A percentile compares a stretch with the other conserved stretches of the same genome.
Evolutionary conservation across 495 filamentous ascomycete species (phyloP).

Genomic region (Arthonia radiata): DNA sequence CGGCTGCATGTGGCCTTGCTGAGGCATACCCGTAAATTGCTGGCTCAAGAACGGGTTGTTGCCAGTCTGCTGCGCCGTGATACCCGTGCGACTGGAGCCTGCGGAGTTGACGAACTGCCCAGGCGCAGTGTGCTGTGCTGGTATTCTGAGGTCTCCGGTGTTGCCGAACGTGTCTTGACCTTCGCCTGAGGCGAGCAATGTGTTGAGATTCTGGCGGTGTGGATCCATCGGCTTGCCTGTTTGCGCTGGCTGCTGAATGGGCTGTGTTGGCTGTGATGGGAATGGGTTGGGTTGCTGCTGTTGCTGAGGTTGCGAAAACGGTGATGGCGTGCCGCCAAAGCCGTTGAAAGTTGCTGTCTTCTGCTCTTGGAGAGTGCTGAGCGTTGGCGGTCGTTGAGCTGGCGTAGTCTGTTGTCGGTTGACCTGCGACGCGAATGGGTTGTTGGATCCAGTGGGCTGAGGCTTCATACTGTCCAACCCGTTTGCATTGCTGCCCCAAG

Average conservation of each 20-base stretch:
- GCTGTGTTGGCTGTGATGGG: conserved; percentile 13
- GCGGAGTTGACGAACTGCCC: conserved; percentile 94
- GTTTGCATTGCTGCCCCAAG: conserved; percentile 31
- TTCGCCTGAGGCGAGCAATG: conserved; percentile 66
- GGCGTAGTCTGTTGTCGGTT: conserved; percentile 17
- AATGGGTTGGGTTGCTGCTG: conserved; percentile 9
- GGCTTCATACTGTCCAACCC: conserved; percentile 25
- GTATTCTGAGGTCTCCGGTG: conserved; percentile 78
- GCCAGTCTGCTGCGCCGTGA: conserved; percentile 45
- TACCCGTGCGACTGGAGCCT: conserved; percentile 42
- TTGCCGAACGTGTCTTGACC: conserved; percentile 96
- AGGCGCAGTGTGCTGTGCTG: conserved; percentile 87
- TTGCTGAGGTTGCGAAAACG: conserved; percentile 4
- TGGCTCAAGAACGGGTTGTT: conserved; percentile 72
- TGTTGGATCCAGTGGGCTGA: conserved; percentile 76
- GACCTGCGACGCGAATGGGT: conserved; percentile 53
- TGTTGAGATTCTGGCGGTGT: conserved; percentile 67
- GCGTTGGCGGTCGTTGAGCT: conserved; percentile 11
- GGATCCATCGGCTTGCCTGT: conserved; percentile 36
- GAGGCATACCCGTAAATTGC: conserved; percentile 61
- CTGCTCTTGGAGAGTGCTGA: conserved; percentile 23
- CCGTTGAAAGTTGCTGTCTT: conserved; percentile 36
- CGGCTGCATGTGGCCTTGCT: conserved; percentile 20
- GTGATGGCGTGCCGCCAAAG: no score
- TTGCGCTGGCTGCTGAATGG: conserved; percentile 16